phyloP scores from a whole-genome alignment of 2,329 filamentous ascomycete genomes.

The Teratosphaeria destructans region DNA sequence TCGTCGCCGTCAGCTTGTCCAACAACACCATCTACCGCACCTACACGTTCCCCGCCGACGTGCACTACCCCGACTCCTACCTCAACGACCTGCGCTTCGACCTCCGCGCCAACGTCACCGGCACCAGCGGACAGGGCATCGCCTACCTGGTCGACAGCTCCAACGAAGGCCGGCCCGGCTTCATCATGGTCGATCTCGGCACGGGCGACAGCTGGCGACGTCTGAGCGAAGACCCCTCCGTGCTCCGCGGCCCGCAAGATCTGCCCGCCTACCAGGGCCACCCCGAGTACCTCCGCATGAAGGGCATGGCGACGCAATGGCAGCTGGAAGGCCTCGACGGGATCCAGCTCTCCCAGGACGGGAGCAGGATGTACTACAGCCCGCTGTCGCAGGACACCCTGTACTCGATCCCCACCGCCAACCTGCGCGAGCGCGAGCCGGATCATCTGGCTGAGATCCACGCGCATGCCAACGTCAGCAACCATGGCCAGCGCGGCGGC shows the following conservation, averaged over 20 bases:
- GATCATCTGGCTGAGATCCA: slow-evolving; percentile 29
- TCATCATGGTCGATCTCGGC: slow-evolving; percentile 37
- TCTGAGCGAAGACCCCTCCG: slow-evolving; percentile 24
- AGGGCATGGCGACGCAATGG: slow-evolving; percentile 16
- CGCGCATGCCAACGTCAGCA: slow-evolving; percentile 37
- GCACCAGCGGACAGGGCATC: slow-evolving; percentile 30
- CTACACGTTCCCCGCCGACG: slow-evolving; percentile 32
- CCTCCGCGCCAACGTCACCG: slow-evolving; percentile 30
- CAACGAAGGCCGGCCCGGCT: slow-evolving; percentile 36
- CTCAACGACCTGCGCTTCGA: slow-evolving; percentile 40
- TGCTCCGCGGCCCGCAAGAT: slow-evolving; percentile 21
- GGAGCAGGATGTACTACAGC: slow-evolving; percentile 34
- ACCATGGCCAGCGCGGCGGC: slow-evolving; percentile 36
- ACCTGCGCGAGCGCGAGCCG: slow-evolving; percentile 22
- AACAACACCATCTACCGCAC: slow-evolving; percentile 32
- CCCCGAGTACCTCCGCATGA: slow-evolving; percentile 20
- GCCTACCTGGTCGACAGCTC: slow-evolving; percentile 38
- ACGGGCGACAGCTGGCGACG: slow-evolving; percentile 34
- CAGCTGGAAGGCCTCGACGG: slow-evolving; percentile 25
- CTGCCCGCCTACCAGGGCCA: slow-evolving; percentile 24
- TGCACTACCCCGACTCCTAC: slow-evolving; percentile 38
- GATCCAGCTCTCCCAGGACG: slow-evolving; percentile 30
- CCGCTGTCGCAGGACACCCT: slow-evolving; percentile 31
- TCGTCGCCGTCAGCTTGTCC: slow-evolving; percentile 33
- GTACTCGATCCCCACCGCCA: slow-evolving; percentile 21